Evolutionary conservation across 331 rosid species (phyloP), one percentile per base, ranked within the genome.

Genomic region (Erythrophleum ivorense): DNA sequence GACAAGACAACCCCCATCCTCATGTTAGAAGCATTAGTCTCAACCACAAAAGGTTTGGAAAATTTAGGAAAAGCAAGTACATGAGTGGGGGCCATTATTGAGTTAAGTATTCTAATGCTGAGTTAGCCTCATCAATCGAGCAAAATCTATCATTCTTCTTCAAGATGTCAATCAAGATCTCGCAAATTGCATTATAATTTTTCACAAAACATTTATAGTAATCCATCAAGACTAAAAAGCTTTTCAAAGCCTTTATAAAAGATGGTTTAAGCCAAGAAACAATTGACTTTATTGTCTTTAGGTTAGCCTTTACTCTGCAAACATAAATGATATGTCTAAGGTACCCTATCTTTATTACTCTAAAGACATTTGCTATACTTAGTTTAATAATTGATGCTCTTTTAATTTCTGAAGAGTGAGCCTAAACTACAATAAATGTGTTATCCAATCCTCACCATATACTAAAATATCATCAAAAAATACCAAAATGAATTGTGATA

Each of bases 151-250:
- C 11, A 3, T 64, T 3, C 10, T 64, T 34, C 1, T 15, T 11
- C 0, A 64, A 6, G 3, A 31, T 12, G 0, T 0, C 9, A 12
- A n/a, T 34, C 0, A 64, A 7, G 0, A 45, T 24, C 7, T 1
- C 0, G 3, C 0, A 2, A 0, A 64, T 5, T 0, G 4, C 0
- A 1, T n/a, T 3, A 34, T 64, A 66, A 2, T 66, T 0, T 0
- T 12, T 0, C 0, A 54, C 6, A 54, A 54, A 54, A 0, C 29
- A 0, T 0, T 9, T 15, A 16, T 54, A 18, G 2, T 54, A 54
- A 0, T 9, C 29, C 2, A 19, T 54, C 0, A 54, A 9, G 0
- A 29, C 60, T 0, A 54, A 7, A 3, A 60, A 60, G 1, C 34
- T 36, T 0, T 2, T 0, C 3, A 60, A 60, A 3, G 21, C 38